A percentile compares a stretch with the other conserved stretches of the same genome.
Conservation (phyloP, 169 alveolate species). For the Babesia ovis region DNA sequence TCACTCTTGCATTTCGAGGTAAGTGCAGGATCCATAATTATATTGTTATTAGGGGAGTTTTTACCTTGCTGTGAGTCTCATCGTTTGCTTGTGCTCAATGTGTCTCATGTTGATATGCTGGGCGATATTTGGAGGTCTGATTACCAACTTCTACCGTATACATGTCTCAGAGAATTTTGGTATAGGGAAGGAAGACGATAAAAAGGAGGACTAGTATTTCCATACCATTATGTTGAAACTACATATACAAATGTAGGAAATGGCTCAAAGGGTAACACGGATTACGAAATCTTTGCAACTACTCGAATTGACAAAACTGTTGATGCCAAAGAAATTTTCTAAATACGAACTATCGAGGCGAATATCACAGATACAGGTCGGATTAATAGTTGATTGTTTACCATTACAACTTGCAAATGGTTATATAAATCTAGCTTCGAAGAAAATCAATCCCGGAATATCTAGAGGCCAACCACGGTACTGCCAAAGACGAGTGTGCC, state of each 20-base stretch:
- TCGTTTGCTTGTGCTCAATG: slow-evolving; percentile 1
- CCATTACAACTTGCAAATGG: neutral
- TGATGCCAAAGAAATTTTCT: neutral
- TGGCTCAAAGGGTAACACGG: neutral
- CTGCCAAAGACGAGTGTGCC: neutral
- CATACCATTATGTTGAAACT: neutral
- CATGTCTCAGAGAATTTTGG: slow-evolving; percentile 51
- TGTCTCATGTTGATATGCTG: slow-evolving; percentile 27
- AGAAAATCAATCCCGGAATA: neutral
- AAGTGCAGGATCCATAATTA: neutral
- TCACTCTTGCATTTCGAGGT: neutral
- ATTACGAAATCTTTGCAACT: neutral
- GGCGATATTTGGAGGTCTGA: slow-evolving; percentile 38
- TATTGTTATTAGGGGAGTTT: neutral
- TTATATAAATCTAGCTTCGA: neutral
- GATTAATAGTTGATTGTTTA: neutral
- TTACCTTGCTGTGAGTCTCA: neutral
- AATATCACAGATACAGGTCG: neutral
- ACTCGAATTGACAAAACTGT: neutral
- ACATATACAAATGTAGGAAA: neutral
- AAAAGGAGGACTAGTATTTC: neutral
- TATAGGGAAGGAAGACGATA: slow-evolving; percentile 2
- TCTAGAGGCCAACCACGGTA: neutral
- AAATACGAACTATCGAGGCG: neutral
- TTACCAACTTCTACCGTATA: slow-evolving; percentile 35